Conservation (phyloP, 2,329 filamentous ascomycete genomes). For the Emericellopsis cladophorae region DNA sequence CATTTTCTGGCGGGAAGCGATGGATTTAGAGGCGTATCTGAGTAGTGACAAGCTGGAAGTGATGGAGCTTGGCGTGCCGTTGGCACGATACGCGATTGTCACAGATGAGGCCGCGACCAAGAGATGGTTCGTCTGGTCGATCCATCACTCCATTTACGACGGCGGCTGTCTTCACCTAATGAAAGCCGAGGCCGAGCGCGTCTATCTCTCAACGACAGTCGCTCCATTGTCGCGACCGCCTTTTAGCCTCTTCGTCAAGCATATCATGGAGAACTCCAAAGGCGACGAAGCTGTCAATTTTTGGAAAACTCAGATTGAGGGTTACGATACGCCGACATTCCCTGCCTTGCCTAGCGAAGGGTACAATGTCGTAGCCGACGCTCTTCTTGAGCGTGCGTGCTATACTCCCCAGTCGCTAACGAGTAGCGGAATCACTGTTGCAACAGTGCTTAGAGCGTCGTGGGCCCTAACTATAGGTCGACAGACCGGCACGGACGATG, state of each 20-base stretch:
- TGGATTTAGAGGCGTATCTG: too few species aligned
- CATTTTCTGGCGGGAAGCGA: too few species aligned
- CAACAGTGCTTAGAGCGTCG: constrained; percentile 12
- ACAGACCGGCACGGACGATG: constrained; percentile 20
- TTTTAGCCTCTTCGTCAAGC: constrained; percentile 28
- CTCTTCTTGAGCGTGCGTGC: neutral
- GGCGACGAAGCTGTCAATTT: constrained; percentile 20
- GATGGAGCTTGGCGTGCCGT: neutral
- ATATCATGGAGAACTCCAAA: constrained; percentile 21
- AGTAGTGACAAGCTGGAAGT: too few species aligned
- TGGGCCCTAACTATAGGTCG: constrained; percentile 19
- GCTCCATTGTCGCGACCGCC: too few species aligned
- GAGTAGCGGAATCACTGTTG: constrained; percentile 6
- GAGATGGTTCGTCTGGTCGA: constrained; percentile 1
- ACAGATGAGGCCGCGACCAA: neutral
- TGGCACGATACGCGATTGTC: neutral
- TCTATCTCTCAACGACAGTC: too few species aligned
- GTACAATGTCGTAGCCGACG: neutral
- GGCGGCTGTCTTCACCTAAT: constrained; percentile 33
- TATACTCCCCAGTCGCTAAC: neutral
- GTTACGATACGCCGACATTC: neutral
- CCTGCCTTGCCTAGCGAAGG: neutral
- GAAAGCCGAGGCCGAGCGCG: constrained; percentile 5
- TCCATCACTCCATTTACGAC: constrained; percentile 33
- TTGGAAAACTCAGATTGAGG: constrained; percentile 17